Evolutionary conservation across 208 protist species (phyloP).

Genomic region (Wallacemonas sp.): DNA sequence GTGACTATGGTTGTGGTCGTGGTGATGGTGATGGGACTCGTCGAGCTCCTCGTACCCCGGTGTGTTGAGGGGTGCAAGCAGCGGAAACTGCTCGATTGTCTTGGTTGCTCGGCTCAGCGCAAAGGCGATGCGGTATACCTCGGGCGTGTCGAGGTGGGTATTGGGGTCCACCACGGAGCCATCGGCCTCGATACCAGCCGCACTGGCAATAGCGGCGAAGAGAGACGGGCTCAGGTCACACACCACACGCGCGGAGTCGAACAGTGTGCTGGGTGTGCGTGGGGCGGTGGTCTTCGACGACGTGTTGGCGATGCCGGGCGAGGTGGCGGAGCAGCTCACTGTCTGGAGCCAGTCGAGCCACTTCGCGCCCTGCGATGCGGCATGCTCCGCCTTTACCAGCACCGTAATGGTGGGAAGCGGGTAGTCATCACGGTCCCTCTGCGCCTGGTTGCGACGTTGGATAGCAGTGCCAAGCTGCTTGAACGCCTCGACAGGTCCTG

Average conservation of each 20-base stretch:
- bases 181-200: constrained; percentile 37
- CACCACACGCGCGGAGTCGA: constrained; percentile 18
- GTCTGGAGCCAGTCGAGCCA: constrained; percentile 37
- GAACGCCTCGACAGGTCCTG: constrained; percentile 30
- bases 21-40: constrained; percentile 7
- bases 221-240: constrained; percentile 45
- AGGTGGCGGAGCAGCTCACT: constrained; percentile 15
- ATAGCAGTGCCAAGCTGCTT: constrained; percentile 14
- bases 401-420: constrained; percentile 45
- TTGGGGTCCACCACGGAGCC: constrained; percentile 46
- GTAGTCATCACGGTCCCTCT: constrained; percentile 24
- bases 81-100: constrained; percentile 61
- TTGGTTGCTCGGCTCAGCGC: constrained; percentile 75
- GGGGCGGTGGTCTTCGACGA: not conserved
- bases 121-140: constrained; percentile 82
- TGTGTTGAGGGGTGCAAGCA: constrained; percentile 57
- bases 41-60: constrained; percentile 45
- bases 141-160: constrained; percentile 41
- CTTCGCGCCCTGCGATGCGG: constrained; percentile 19
- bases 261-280: constrained; percentile 7
- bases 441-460: not conserved
- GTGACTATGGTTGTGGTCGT: constrained; percentile 13
- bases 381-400: constrained; percentile 31
- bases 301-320: constrained; percentile 11
- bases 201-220: constrained; percentile 49